Conservation (phyloP, 345 rosid species). For the Eucalyptus leucophloia region DNA sequence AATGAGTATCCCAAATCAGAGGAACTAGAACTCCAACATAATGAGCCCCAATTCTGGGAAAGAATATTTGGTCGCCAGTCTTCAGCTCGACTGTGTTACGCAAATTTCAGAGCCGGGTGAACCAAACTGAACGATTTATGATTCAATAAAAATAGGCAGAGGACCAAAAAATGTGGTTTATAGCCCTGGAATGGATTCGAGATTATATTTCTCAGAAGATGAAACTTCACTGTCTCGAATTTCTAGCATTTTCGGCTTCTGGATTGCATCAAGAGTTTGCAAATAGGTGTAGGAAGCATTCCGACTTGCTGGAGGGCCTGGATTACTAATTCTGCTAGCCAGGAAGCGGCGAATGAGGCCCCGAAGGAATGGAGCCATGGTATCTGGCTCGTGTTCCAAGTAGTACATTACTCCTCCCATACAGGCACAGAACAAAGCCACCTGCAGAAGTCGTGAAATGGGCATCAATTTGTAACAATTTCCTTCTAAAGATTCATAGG, state of each 20-base stretch:
- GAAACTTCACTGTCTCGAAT: slow-evolving; percentile 33
- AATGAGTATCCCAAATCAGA: background rate
- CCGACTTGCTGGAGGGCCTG: slow-evolving; percentile 33
- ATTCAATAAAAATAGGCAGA: background rate
- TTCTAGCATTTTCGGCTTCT: slow-evolving; percentile 40
- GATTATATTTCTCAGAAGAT: slow-evolving; percentile 57
- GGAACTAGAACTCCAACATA: background rate
- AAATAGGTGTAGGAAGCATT: slow-evolving; percentile 63
- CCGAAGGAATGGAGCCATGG: slow-evolving; percentile 92
- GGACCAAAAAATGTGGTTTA: slow-evolving; percentile 9
- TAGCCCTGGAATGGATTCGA: slow-evolving; percentile 92
- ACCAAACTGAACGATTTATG: background rate
- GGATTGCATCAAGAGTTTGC: slow-evolving; percentile 54
- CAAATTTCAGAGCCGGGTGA: background rate
- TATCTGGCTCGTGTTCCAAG: slow-evolving; percentile 87
- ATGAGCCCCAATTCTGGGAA: background rate
- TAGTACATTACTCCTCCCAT: slow-evolving; percentile 99
- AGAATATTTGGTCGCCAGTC: background rate
- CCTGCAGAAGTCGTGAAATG: slow-evolving; percentile 29
- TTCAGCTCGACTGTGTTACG: background rate
- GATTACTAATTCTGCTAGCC: slow-evolving; percentile 89
- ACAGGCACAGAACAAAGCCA: slow-evolving; percentile 85
- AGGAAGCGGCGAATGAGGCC: slow-evolving; percentile 90
- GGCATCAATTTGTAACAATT: background rate
- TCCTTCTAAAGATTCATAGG: background rate